Evolutionary conservation across 257 asterid species (phyloP).

Genomic region (Lavandula angustifolia): DNA sequence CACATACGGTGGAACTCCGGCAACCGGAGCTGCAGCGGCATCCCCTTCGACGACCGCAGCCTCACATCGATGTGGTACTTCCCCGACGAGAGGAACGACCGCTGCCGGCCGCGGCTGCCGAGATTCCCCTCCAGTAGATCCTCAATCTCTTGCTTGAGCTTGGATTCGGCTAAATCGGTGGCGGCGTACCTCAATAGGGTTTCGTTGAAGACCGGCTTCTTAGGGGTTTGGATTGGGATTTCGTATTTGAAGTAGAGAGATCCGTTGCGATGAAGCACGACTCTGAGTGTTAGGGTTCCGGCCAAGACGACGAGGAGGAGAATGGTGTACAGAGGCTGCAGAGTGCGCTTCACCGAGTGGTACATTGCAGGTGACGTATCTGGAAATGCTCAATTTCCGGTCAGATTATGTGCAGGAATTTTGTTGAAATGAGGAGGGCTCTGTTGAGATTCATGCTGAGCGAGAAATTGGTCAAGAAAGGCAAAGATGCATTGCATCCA

Average conservation of each 20-base stretch:
- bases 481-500: conserved; percentile 29
- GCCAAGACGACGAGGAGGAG: conserved; percentile 56
- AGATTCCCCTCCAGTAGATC: conserved; percentile 72
- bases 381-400: conserved; percentile 30
- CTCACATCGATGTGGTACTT: conserved; percentile 51
- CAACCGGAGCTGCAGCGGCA: conserved; percentile 59
- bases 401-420: conserved; percentile 52
- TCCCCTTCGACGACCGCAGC: conserved; percentile 53
- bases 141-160: conserved; percentile 71
- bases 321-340: conserved; percentile 60
- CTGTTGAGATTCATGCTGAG: conserved; percentile 51
- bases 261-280: conserved; percentile 45
- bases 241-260: conserved; percentile 49
- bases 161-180: conserved; percentile 58
- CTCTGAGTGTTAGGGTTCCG: conserved; percentile 49
- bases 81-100: conserved; percentile 76
- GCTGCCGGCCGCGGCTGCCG: conserved; percentile 60
- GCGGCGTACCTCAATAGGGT: conserved; percentile 72
- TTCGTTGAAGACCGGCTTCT: conserved; percentile 47
- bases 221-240: conserved; percentile 29
- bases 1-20: conserved; percentile 71
- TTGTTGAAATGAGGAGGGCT: conserved; percentile 52
- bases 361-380: conserved; percentile 23
- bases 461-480: conserved; percentile 20
- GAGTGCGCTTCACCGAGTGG: conserved; percentile 61